Evolutionary conservation across 441 rosid genomes (phyloP), one percentile per base, ranked within the genome.

Genomic region (Eruca vesicaria): DNA sequence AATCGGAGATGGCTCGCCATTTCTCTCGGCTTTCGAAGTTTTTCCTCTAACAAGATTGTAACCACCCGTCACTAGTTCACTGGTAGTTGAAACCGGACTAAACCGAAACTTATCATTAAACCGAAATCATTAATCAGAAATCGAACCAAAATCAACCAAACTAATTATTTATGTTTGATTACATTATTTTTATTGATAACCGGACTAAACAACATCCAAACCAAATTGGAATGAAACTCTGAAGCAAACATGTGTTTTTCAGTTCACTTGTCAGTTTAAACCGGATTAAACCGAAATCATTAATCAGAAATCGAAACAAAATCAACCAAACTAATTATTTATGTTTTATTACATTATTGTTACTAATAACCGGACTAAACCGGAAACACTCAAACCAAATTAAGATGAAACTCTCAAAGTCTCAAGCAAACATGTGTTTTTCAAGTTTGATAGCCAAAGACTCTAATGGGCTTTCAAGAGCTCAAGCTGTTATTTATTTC

Each of bases 1-100:
- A 56, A 33, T 48, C 31, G 71, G 31, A 58, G 55, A 14, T 63
- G 36, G 35, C 43, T 68, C 71, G 78, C 90, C 90, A 87, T 87
- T 64, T 76, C 7, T 77, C 29, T 31, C 6, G 15, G 8, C 33
- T 68, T 31, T 38, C 33, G 2, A 35, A 0, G 21, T 26, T n/a
- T 52, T 36, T 21, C 9, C 21, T 9, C 29, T 57, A 58, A 43
- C 41, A 18, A 58, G 29, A 15, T 48, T 16, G 43, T 32, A 45
- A 63, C 20, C 11, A 6, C n/a, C 52, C 10, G 63, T 67, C 68
- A 43, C 53, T 74, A n/a, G 68, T 45, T 50, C 16, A 28, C 16
- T 14, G 26, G n/a, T 62, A 28, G 53, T 8, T 55, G 11, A 50
- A 50, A 23, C 53, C 26, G 14, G 2, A 73, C 3, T 12, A 41